Evolutionary conservation across 495 filamentous ascomycete genomes (phyloP).

Genomic region (Aspergillus heteromorphus): DNA sequence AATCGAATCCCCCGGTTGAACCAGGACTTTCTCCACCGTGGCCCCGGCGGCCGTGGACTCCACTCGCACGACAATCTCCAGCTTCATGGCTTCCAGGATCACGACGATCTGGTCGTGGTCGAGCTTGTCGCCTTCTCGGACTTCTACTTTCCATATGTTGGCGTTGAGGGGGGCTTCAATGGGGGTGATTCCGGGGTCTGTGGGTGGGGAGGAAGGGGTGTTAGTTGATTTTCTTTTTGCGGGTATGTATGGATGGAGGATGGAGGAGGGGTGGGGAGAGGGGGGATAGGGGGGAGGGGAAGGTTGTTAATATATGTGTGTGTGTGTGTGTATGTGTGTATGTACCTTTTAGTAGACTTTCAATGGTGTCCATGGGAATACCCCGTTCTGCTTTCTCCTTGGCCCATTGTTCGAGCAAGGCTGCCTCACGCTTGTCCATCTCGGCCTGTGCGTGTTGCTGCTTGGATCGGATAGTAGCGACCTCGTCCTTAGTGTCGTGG

Average conservation of each 20-base stretch:
- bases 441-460: slow-evolving; percentile 42
- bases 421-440: slow-evolving; percentile 41
- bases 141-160: slow-evolving; percentile 55
- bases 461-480: slow-evolving; percentile 31
- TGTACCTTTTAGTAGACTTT: slow-evolving; percentile 37
- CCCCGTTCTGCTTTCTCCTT: slow-evolving; percentile 43
- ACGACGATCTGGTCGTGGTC: slow-evolving; percentile 28
- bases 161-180: slow-evolving; percentile 46
- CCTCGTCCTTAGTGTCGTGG: slow-evolving; percentile 33
- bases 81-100: slow-evolving; percentile 53
- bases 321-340: too few relatives aligned
- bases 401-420: slow-evolving; percentile 39
- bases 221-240: neutral
- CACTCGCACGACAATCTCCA: slow-evolving; percentile 43
- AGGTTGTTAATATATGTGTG: too few relatives aligned
- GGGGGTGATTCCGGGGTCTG: slow-evolving; percentile 37
- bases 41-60: slow-evolving; percentile 19
- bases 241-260: too few relatives aligned
- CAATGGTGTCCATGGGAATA: slow-evolving; percentile 35
- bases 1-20: slow-evolving; percentile 38
- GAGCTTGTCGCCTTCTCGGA: slow-evolving; percentile 37
- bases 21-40: slow-evolving; percentile 35
- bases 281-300: neutral
- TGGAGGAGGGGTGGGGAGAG: neutral
- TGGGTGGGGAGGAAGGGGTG: neutral